A percentile compares a stretch with the other conserved stretches of the same genome.
phyloP scores from a whole-genome alignment of 164 flowering plant species.

The Chimonanthus salicifolius region DNA sequence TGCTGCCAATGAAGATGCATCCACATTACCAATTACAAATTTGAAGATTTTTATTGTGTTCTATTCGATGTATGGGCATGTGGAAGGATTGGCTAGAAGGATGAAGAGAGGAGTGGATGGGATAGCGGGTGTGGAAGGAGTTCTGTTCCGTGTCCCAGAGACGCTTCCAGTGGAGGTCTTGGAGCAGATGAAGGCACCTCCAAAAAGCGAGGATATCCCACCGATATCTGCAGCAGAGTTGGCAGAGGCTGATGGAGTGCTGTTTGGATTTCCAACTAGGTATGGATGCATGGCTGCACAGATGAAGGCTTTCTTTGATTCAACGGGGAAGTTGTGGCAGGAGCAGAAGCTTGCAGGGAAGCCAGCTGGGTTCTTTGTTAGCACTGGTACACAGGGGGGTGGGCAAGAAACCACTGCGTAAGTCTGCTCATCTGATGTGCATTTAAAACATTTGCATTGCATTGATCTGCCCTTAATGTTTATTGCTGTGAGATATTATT shows the following conservation, averaged over 20 bases:
- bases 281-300: conserved; percentile 70
- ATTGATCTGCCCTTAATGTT: neutral
- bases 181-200: conserved; percentile 55
- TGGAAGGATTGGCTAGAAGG: conserved; percentile 49
- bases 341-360: conserved; percentile 63
- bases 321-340: conserved; percentile 57
- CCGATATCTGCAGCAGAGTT: conserved; percentile 45
- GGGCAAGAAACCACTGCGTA: conserved; percentile 86
- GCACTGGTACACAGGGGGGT: conserved; percentile 83
- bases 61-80: conserved; percentile 72
- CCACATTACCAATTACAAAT: conserved; percentile 15
- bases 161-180: conserved; percentile 41
- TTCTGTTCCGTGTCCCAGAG: conserved; percentile 57
- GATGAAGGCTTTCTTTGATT: conserved; percentile 70
- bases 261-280: conserved; percentile 83
- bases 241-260: conserved; percentile 50
- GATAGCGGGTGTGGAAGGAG: conserved; percentile 56
- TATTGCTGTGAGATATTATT: neutral
- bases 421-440: conserved; percentile 16
- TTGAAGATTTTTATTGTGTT: conserved; percentile 55
- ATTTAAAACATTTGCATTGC: neutral
- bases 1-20: conserved; percentile 5
- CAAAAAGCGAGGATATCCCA: conserved; percentile 39
- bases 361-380: conserved; percentile 72
- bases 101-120: conserved; percentile 63